These are phyloP conservation scores for Neoascochyta sp. DNA, from an alignment of 2,329 filamentous ascomycete genomes.

Conservation along the genomic window DNA sequence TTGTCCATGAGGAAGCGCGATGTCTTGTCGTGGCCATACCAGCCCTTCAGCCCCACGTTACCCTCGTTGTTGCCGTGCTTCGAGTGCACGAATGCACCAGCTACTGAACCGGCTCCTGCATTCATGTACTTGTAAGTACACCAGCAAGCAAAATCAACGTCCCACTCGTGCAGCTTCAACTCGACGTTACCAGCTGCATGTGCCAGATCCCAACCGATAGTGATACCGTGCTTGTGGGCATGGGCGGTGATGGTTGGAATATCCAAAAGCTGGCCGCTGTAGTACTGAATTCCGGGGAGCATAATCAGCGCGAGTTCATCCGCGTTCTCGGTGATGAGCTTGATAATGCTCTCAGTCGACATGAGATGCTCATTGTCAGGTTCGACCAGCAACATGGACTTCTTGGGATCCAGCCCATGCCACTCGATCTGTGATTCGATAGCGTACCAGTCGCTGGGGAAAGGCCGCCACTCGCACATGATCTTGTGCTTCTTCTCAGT, in stretches of 20 bases:
- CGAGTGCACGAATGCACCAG: slow-evolving; percentile 74
- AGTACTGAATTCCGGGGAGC: slow-evolving; percentile 84
- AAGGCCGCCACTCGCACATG: slow-evolving; percentile 81
- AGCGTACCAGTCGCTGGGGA: slow-evolving; percentile 83
- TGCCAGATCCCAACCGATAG: slow-evolving; percentile 82
- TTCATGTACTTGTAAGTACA: slow-evolving; percentile 96
- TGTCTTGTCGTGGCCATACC: slow-evolving; percentile 79
- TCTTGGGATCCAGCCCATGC: slow-evolving; percentile 59
- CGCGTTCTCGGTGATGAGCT: slow-evolving; percentile 69
- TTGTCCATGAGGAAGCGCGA: slow-evolving; percentile 82
- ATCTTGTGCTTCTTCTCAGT: slow-evolving; percentile 66
- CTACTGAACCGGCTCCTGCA: slow-evolving; percentile 75
- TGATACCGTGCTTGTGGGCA: slow-evolving; percentile 65
- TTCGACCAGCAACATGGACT: slow-evolving; percentile 65
- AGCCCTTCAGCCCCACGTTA: slow-evolving; percentile 67
- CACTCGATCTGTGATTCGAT: slow-evolving; percentile 79
- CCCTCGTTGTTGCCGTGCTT: slow-evolving; percentile 62
- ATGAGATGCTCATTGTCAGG: slow-evolving; percentile 62
- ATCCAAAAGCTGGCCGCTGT: slow-evolving; percentile 83
- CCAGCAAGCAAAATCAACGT: slow-evolving; percentile 88
- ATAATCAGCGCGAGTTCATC: slow-evolving; percentile 69
- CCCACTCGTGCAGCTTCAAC: slow-evolving; percentile 76
- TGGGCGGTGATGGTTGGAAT: slow-evolving; percentile 73
- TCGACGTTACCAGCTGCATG: slow-evolving; percentile 83
- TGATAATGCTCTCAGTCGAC: slow-evolving; percentile 65